Evolutionary conservation across 306 rosid genomes (phyloP).

Genomic region (Acacia melanoxylon): DNA sequence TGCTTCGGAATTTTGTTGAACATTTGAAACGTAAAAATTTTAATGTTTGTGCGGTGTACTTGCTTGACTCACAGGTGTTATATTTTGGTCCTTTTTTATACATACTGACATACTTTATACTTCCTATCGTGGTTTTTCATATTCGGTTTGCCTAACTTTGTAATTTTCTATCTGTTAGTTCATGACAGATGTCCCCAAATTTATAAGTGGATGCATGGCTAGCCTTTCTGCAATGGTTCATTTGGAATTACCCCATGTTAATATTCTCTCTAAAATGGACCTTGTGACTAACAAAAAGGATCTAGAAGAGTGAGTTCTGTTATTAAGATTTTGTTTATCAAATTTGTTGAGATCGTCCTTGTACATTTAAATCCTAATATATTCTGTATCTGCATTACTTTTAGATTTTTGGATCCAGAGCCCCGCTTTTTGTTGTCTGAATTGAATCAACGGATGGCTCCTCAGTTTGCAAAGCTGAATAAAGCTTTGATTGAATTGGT

Average conservation of each 20-base stretch:
- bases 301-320: slow-evolving; percentile 61
- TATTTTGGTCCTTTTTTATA: not conserved
- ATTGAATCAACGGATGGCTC: slow-evolving; percentile 78
- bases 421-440: slow-evolving; percentile 69
- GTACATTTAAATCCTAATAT: slow-evolving; percentile 16
- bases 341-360: not conserved
- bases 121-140: not conserved
- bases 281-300: slow-evolving; percentile 77
- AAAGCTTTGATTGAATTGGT: slow-evolving; percentile 83
- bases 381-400: slow-evolving; percentile 1
- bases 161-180: slow-evolving; percentile 51
- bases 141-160: slow-evolving; percentile 14
- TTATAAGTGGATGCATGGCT: slow-evolving; percentile 94
- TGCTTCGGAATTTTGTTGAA: slow-evolving; percentile 80
- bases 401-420: slow-evolving; percentile 82
- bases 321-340: slow-evolving; percentile 7
- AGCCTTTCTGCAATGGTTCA: slow-evolving; percentile 86
- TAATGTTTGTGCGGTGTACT: slow-evolving; percentile 83
- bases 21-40: slow-evolving; percentile 77
- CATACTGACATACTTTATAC: not conserved
- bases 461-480: slow-evolving; percentile 85
- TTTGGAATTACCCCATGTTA: slow-evolving; percentile 89
- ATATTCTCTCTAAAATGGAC: slow-evolving; percentile 96
- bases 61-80: slow-evolving; percentile 90
- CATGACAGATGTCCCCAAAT: slow-evolving; percentile 89